phyloP scores from a whole-genome alignment of 148 eudicot species.

The Hydrangea macrophylla region DNA sequence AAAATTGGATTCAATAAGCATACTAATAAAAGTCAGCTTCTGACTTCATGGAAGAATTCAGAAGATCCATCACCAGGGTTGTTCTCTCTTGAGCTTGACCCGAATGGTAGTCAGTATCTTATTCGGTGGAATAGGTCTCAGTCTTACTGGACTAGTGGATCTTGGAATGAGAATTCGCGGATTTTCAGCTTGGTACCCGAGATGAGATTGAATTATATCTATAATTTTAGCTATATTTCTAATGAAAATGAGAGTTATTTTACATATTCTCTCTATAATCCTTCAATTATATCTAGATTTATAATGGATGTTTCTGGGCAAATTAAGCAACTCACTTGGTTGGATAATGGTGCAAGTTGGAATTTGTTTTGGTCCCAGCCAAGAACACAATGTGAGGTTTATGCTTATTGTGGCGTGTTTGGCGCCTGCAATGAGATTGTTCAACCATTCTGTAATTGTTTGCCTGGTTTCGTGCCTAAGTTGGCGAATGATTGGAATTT shows the following conservation, averaged over 20 bases:
- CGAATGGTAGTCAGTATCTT: slow-evolving; percentile 26
- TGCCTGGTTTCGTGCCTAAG: slow-evolving; percentile 27
- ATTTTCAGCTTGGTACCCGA: slow-evolving; percentile 53
- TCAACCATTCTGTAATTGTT: slow-evolving; percentile 43
- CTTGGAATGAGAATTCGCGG: slow-evolving; percentile 47
- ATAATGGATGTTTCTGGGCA: slow-evolving; percentile 57
- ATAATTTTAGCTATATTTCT: slow-evolving; percentile 44
- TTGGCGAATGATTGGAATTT: slow-evolving; percentile 32
- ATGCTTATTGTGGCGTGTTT: slow-evolving; percentile 53
- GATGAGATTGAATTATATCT: slow-evolving; percentile 44
- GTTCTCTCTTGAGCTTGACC: slow-evolving; percentile 40
- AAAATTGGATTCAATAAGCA: slow-evolving; percentile 34
- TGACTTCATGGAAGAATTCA: slow-evolving; percentile 48
- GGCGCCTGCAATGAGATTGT: slow-evolving; percentile 36
- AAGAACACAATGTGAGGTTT: slow-evolving; percentile 51
- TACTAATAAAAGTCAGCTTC: slow-evolving; percentile 16
- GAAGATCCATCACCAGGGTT: slow-evolving; percentile 51
- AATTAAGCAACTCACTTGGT: slow-evolving; percentile 39
- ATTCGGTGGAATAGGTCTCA: slow-evolving; percentile 36
- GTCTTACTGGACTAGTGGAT: slow-evolving; percentile 37
- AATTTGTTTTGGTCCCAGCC: slow-evolving; percentile 62
- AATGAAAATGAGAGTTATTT: slow-evolving; percentile 56
- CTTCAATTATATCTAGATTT: slow-evolving; percentile 40
- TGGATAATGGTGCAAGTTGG: slow-evolving; percentile 32
- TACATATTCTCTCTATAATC: slow-evolving; percentile 31